phyloP scores from a whole-genome alignment of 768 basidiomycete species.

The Boletales sp. region DNA sequence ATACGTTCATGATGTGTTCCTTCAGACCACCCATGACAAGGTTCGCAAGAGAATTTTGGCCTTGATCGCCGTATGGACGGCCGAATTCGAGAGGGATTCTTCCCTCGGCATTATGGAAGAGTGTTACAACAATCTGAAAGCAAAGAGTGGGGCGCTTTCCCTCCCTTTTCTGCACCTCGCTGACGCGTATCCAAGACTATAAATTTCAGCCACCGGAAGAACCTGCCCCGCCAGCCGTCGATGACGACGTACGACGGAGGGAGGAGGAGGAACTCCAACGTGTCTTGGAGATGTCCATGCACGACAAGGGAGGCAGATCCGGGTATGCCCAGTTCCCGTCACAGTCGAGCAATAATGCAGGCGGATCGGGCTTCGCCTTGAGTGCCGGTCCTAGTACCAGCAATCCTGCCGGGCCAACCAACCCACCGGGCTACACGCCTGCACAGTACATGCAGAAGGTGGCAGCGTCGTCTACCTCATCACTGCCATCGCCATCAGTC shows the following conservation, averaged over 20 bases:
- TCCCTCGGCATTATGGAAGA: constrained; percentile 89
- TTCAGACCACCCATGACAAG: constrained; percentile 84
- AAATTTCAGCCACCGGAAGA: constrained; percentile 65
- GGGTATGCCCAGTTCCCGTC: constrained; percentile 48
- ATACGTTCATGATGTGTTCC: constrained; percentile 12
- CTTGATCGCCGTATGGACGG: constrained; percentile 79
- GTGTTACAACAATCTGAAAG: constrained; percentile 74
- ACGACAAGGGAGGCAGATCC: constrained; percentile 79
- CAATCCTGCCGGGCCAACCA: constrained; percentile 30
- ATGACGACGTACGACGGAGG: constrained; percentile 74
- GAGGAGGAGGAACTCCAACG: constrained; percentile 96
- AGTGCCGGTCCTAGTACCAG: constrained; percentile 22
- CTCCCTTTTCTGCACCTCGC: background rate
- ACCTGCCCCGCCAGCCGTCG: constrained; percentile 62
- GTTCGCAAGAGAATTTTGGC: constrained; percentile 73
- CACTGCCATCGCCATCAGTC: constrained; percentile 20
- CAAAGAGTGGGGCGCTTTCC: constrained; percentile 59
- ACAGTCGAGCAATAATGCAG: constrained; percentile 32
- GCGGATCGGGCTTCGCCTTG: constrained; percentile 27
- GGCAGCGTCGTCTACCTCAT: constrained; percentile 27
- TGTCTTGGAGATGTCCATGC: constrained; percentile 89
- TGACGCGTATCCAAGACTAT: constrained; percentile 47
- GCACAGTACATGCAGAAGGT: constrained; percentile 45
- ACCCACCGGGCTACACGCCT: constrained; percentile 56
- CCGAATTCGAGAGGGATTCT: constrained; percentile 76